Evolutionary conservation across 495 filamentous ascomycete genomes (phyloP), one percentile per base, ranked within the genome.

Genomic region (Aspergillus cristatus): DNA sequence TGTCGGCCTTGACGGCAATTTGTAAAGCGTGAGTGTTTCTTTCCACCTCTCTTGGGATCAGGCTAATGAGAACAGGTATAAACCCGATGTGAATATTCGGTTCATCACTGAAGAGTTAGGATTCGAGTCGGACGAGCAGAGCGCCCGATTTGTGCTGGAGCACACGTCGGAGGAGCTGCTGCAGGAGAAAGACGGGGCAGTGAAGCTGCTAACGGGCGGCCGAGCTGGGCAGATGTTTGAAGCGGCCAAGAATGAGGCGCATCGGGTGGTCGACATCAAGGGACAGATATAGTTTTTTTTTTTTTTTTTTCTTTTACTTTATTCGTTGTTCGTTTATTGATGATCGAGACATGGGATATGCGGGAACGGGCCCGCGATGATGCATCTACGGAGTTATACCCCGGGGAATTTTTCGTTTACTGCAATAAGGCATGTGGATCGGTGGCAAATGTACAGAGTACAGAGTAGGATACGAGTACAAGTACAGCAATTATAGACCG

Each of bases 21-120:
- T 94, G 85, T 75, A 93, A 76, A 80, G 80, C 82, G 91, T 97
- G 72, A 74, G 90, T 82, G 36, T n/a, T 48, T 26, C 20, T 40
- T 35, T 34, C 16, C 25, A 7, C 22, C 3, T 31, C 3, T 22
- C 14, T 28, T 15, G 41, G n/a, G 13, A 32, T 13, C 30, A 7
- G 41, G 43, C 62, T 78, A 55, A 77, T 56, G 18, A 28, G 12
- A 32, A 39, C 44, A 97, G 91, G 47, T 97, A 95, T 66, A 91
- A 91, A 58, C 82, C 79, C 32, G 83, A 88, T 54, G 75, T 97
- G 54, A 82, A 79, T 38, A 71, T 97, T 42, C 81, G 84, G 48
- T 96, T 94, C 64, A 75, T 99, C 46, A 89, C 87, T 18, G 84
- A 97, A 65, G 91, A 97, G 56, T 81, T 99, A 38, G 87, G 82